Evolutionary conservation across 768 basidiomycete genomes (phyloP), one percentile per base, ranked within the genome.

Genomic region (Dacryopinax primogenitus): DNA sequence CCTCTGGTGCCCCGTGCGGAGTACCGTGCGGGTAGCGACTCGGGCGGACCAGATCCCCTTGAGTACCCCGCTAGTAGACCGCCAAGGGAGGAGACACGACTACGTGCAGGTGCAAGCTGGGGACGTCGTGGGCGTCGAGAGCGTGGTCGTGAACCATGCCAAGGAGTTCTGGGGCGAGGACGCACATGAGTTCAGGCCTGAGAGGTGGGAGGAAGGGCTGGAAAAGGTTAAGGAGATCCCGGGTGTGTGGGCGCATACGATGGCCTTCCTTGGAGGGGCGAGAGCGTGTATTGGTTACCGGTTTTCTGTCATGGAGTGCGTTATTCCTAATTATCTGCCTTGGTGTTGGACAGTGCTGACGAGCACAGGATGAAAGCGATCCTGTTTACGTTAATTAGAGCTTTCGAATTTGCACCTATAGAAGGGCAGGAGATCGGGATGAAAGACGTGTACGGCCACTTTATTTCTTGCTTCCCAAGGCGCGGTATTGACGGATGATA

Each of bases 1-100:
- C n/a, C 74, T 92, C 41, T 80, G 87, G 21, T 86, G 90, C 1
- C 90, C 92, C 1, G 79, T 92, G 11, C 88, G 90, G 71, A 89
- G 88, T 2, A 87, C 90, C 11, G 78, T 91, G 45, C 82, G 91
- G 13, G 85, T 88, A 77, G 88, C 90, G 1, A 86, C 81, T 0
- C 80, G 82, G 69, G 87, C 91, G 69, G 91, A 93, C 70, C 81
- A 83, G 66, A 78, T 94, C 15, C 92, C 92, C 30, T 76, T 85
- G 2, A 76, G 76, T 12, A 69, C 71, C 1, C 83, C 84, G 2
- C 69, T 86, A n/a, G 72, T 69, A 66, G 0, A 67, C 72, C 0
- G 72, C 78, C 0, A 83, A 83, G 0, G 70, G 75, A 44, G 67
- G 1, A 44, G 47, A 0, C 62, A 70, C 28, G 63, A 65, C 13